Conservation (phyloP, 129 eudicot species). For the Arctium lappa region DNA sequence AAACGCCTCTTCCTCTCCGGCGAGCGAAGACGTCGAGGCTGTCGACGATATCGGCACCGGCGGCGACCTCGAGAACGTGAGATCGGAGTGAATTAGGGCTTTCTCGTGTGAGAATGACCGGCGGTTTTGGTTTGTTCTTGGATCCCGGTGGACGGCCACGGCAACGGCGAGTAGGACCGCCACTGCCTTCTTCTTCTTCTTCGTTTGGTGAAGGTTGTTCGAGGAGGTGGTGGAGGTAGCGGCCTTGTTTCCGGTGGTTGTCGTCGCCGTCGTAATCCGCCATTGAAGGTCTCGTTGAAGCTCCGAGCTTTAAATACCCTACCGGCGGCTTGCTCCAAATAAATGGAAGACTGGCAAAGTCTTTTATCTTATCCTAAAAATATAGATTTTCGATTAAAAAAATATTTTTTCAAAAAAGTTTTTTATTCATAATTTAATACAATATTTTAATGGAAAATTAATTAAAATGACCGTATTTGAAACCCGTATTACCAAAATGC, state of each 20-base stretch:
- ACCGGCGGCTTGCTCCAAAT: conserved; percentile 2
- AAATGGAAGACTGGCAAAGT: conserved; percentile 3
- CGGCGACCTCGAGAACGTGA: conserved; percentile 55
- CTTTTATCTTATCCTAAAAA: conserved; percentile 23
- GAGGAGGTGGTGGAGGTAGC: background rate
- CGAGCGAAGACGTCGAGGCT: conserved; percentile 44
- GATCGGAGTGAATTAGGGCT: conserved; percentile 58
- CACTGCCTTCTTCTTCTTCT: background rate
- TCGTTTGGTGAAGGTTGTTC: background rate
- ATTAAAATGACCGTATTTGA: too few species aligned
- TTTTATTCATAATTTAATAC: too few species aligned
- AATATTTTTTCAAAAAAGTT: too few species aligned
- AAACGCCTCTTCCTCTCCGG: conserved; percentile 67
- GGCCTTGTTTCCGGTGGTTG: background rate
- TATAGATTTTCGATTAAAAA: background rate
- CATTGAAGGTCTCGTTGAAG: background rate
- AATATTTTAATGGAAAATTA: too few species aligned
- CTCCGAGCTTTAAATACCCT: background rate
- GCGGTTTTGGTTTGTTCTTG: conserved; percentile 66
- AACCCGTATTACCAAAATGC: too few species aligned
- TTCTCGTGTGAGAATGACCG: conserved; percentile 55
- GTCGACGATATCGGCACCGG: conserved; percentile 54
- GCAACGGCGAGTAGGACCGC: conserved; percentile 43
- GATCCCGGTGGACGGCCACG: conserved; percentile 80
- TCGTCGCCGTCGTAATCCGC: conserved; percentile 11